These are phyloP conservation scores for Ceratocystis variospora DNA, from an alignment of 2,329 filamentous ascomycete genomes.

Conservation along the genomic window DNA sequence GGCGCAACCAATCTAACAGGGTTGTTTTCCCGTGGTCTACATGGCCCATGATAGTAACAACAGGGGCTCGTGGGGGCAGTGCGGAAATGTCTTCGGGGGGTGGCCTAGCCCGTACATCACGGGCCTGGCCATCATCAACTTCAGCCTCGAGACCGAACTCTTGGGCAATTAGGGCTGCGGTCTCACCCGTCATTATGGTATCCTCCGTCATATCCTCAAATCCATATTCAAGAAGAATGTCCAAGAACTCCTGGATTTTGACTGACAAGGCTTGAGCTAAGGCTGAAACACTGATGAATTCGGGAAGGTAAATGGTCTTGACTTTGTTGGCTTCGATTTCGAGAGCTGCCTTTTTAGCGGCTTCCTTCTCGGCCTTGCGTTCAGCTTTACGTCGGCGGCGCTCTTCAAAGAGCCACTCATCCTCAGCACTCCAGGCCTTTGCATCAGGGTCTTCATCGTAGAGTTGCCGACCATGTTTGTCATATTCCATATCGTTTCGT, in stretches of 20 bases:
- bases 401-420: conserved; percentile 15
- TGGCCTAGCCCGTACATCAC: conserved; percentile 61
- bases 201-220: conserved; percentile 75
- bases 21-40: conserved; percentile 99
- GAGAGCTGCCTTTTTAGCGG: conserved; percentile 11
- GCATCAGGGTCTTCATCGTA: conserved; percentile 13
- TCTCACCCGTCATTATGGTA: conserved; percentile 81
- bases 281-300: conserved; percentile 81
- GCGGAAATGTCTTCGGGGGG: conserved; percentile 51
- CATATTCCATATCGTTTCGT: conserved; percentile 6
- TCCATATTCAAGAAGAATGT: conserved; percentile 67
- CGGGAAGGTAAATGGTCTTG: conserved; percentile 60
- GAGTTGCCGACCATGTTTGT: neutral
- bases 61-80: conserved; percentile 67
- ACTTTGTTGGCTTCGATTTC: conserved; percentile 30
- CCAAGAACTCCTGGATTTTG: conserved; percentile 54
- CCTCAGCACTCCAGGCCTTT: conserved; percentile 14
- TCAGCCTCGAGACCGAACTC: conserved; percentile 88
- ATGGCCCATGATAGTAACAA: conserved; percentile 98
- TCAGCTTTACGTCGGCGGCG: conserved; percentile 15
- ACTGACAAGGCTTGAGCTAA: conserved; percentile 64
- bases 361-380: conserved; percentile 17
- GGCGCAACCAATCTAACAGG: conserved; percentile 80
- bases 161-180: conserved; percentile 74
- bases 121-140: conserved; percentile 49